Evolutionary conservation across 2,329 filamentous ascomycete species (phyloP), one percentile per base, ranked within the genome.

Genomic region (Colletotrichum destructivum): DNA sequence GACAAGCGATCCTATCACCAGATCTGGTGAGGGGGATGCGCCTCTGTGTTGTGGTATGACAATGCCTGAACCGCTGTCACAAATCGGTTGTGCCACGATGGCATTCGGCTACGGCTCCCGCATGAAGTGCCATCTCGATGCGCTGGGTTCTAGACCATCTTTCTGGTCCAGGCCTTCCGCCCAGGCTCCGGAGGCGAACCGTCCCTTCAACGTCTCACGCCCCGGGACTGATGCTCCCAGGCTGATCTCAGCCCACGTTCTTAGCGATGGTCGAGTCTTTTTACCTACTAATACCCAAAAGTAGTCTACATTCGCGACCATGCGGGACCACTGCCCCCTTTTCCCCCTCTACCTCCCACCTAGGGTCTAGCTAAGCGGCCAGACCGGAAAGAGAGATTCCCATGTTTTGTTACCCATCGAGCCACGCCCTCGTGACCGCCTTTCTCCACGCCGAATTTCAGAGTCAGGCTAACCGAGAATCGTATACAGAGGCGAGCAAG

Each of bases 401-500:
- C 69, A 72, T 72, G n/a, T 26, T 49, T 49, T 11, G 56, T 72
- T 64, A 26, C 31, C 69, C 47, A 61, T 72, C 18, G 23, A 57
- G 46, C 21, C 26, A 5, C 38, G n/a, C 40, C 38, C 59, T 59
- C 38, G 69, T 60, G 57, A 62, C 69, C 54, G 68, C 69, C 31
- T 56, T 66, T 65, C 61, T 49, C 47, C 55, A 72, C 42, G 59
- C 65, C 5, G 35, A 35, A 26, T 18, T 59, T 26, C 18, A 47
- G 44, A 38, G 21, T n/a, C 52, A n/a, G 66, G 55, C 69, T 72
- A 72, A 72, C 69, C 69, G 21, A 21, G 55, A 69, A 69, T 46
- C 59, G 69, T 51, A 62, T 52, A 67, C 71, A 89, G 87, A 75
- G 88, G 88, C 75, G 88, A 90, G 72, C 85, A 88, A 75, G 81